phyloP scores from a whole-genome alignment of 2,329 filamentous ascomycete genomes.

The Exophiala viscosa region DNA sequence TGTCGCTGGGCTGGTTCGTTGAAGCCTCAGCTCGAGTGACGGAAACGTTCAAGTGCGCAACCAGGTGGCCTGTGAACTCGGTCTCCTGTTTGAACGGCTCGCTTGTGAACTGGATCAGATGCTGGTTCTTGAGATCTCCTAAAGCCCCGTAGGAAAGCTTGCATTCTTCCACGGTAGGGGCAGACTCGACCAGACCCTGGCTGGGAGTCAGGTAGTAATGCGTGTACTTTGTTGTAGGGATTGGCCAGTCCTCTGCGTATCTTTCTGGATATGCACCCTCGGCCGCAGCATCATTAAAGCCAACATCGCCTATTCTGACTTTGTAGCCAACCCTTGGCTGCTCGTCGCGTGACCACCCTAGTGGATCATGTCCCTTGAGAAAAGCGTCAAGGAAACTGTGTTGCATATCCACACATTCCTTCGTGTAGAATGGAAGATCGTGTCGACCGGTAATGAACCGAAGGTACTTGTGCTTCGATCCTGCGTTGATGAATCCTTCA shows the following conservation, averaged over 20 bases:
- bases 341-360: conserved; percentile 41
- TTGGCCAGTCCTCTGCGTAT: conserved; percentile 62
- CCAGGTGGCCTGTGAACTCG: conserved; percentile 66
- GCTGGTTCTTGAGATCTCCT: conserved; percentile 53
- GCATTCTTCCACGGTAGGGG: conserved; percentile 28
- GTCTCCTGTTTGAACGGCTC: conserved; percentile 57
- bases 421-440: conserved; percentile 69
- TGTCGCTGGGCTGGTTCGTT: conserved; percentile 46
- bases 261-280: conserved; percentile 56
- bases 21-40: conserved; percentile 40
- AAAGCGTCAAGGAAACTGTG: conserved; percentile 67
- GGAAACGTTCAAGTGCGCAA: conserved; percentile 62
- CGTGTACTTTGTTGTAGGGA: conserved; percentile 61
- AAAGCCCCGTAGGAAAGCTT: conserved; percentile 59
- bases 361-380: conserved; percentile 61
- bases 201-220: conserved; percentile 57
- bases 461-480: conserved; percentile 61
- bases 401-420: conserved; percentile 65
- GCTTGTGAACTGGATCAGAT: conserved; percentile 58
- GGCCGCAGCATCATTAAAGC: conserved; percentile 60
- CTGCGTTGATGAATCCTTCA: conserved; percentile 54
- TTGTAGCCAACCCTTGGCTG: conserved; percentile 50
- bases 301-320: conserved; percentile 45
- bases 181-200: conserved; percentile 39
- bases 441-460: conserved; percentile 67